Evolutionary conservation across 495 filamentous ascomycete species (phyloP).

Genomic region (Penicillium lagena): DNA sequence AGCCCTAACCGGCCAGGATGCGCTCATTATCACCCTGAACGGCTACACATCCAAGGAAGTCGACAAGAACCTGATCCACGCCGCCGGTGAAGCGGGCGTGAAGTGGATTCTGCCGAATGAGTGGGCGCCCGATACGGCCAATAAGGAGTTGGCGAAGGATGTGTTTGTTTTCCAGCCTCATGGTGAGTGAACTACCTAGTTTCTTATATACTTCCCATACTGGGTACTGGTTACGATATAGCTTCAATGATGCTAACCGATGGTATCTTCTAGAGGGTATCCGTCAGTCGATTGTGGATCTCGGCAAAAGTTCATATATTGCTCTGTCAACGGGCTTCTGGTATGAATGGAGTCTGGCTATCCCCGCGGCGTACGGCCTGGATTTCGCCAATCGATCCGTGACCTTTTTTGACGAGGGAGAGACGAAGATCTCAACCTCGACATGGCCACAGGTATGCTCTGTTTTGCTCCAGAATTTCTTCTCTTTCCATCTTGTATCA

Average conservation of each 20-base stretch:
- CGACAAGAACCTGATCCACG: constrained; percentile 45
- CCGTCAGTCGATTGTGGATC: constrained; percentile 28
- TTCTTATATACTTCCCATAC: not conserved
- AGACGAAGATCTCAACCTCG: constrained; percentile 25
- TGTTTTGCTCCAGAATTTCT: too few species aligned
- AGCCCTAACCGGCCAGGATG: constrained; percentile 46
- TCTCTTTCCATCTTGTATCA: too few species aligned
- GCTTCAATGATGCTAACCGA: too few species aligned
- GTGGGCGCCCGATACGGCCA: constrained; percentile 35
- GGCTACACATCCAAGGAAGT: constrained; percentile 29
- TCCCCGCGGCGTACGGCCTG: constrained; percentile 34
- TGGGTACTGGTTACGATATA: too few species aligned
- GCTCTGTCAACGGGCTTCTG: constrained; percentile 41
- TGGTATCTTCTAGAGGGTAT: not conserved
- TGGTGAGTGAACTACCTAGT: not conserved
- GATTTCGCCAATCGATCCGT: constrained; percentile 29
- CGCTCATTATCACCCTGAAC: constrained; percentile 55
- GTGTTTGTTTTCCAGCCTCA: constrained; percentile 12
- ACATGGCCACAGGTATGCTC: constrained; percentile 33
- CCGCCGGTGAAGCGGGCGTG: constrained; percentile 56
- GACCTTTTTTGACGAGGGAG: constrained; percentile 45
- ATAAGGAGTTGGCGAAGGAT: constrained; percentile 31
- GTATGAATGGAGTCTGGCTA: constrained; percentile 45
- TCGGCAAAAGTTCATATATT: constrained; percentile 45
- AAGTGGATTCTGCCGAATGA: constrained; percentile 57